Base-by-base conservation (phyloP, 345 rosid genomes). In the Cardiospermum halicacabum region DNA sequence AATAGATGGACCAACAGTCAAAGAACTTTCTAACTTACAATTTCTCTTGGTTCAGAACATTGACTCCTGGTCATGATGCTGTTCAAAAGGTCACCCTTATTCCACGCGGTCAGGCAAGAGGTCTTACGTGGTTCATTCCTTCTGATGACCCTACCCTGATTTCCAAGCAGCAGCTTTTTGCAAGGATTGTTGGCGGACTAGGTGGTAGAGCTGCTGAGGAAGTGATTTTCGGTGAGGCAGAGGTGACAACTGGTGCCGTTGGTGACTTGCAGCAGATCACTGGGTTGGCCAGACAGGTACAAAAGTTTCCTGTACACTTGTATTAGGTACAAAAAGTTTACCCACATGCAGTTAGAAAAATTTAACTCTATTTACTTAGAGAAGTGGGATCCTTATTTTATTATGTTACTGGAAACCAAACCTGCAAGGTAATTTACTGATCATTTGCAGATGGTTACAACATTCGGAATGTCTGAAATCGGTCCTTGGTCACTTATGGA, bases 401-500 rank as follows among this genome's bases (percentile, higher is more conserved):
- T 13, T 6, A 11, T n/a, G n/a, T 12, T 51, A 51, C 26, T 8
- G 3, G n/a, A 26, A 27, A 11, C 27, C 13, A 26, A 53, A 53
- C 58, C 31, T 40, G 47, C 47, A 13, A 40, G 51, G 2, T 4
- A 18, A 47, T 47, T 47, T 47, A 7, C 36, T 43, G 11, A 6
- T 47, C 34, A 39, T 36, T 13, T 80, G 68, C 85, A 94, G 99
- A 94, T 94, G 99, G 99, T 94, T 28, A 82, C 85, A 42, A 91
- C 97, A 63, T 94, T 94, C 56, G 96, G 99, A 49, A 94, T 94
- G 97, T 94, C 99, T 15, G 97, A 94, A 34, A 94, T 94, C 43
- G 99, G 96, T 10, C 97, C 99, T 24, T 94, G 99, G 99, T 94
- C 97, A 0, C 85, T 94, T 39, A 89, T 91, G 97, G 99, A 94